These are phyloP conservation scores for Kuraishia borneana DNA, from an alignment of 805 yeast species.

Conservation along the genomic window DNA sequence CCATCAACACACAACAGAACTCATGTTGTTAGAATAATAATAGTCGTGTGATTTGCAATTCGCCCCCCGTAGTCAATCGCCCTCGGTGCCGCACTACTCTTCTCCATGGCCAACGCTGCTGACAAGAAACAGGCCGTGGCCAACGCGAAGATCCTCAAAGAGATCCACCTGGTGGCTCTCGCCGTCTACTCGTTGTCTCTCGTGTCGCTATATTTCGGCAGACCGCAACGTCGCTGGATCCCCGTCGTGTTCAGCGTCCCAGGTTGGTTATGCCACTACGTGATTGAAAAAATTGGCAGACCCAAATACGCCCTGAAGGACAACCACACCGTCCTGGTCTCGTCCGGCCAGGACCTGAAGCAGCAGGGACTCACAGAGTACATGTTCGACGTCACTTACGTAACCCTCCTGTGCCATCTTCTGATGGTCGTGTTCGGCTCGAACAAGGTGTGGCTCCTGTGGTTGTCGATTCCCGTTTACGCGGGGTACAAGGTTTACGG, in stretches of 20 bases:
- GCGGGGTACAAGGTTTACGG: conserved; percentile 30
- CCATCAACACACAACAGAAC: conserved; percentile 30
- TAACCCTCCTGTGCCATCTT: conserved; percentile 48
- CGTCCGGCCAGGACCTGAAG: conserved; percentile 49
- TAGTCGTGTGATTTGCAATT: neutral
- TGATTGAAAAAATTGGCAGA: conserved; percentile 49
- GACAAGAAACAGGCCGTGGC: conserved; percentile 23
- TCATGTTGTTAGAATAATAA: conserved; percentile 29
- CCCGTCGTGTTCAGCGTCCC: conserved; percentile 31
- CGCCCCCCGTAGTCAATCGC: neutral
- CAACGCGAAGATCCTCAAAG: conserved; percentile 17
- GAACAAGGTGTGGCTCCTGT: conserved; percentile 49
- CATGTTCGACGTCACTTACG: conserved; percentile 57
- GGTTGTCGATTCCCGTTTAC: conserved; percentile 38
- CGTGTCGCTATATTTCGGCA: conserved; percentile 22
- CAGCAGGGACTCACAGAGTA: conserved; percentile 63
- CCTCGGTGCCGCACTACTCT: neutral
- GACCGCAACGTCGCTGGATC: conserved; percentile 36
- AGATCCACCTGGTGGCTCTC: conserved; percentile 21
- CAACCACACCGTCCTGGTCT: conserved; percentile 24
- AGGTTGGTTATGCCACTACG: conserved; percentile 30
- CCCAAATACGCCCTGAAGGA: conserved; percentile 31
- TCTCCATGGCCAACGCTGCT: conserved; percentile 25
- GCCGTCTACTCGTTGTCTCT: conserved; percentile 24
- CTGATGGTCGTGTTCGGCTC: conserved; percentile 43